Conservation (phyloP, 2,329 filamentous ascomycete species). For the Alternaria tenuissima region DNA sequence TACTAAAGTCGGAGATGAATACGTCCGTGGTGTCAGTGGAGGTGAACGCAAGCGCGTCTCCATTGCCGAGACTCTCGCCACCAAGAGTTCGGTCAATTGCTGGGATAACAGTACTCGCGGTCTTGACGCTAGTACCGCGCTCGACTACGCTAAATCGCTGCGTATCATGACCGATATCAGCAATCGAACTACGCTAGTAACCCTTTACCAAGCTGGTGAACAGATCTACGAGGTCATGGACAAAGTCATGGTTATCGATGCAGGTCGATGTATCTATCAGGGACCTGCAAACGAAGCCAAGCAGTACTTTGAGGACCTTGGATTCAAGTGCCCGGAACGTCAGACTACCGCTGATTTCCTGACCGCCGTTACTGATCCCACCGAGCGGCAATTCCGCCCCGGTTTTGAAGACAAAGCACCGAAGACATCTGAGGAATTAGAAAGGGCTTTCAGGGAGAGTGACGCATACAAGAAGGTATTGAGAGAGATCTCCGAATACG, state of each 20-base stretch:
- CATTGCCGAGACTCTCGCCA: constrained; percentile 79
- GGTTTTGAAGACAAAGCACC: constrained; percentile 68
- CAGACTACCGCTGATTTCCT: constrained; percentile 81
- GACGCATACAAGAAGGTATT: constrained; percentile 67
- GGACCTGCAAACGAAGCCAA: constrained; percentile 68
- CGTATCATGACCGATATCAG: constrained; percentile 82
- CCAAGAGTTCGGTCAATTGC: constrained; percentile 70
- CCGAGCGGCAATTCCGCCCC: constrained; percentile 71
- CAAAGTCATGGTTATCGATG: constrained; percentile 80
- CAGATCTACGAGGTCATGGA: constrained; percentile 78
- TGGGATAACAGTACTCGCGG: constrained; percentile 85
- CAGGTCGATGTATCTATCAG: constrained; percentile 73
- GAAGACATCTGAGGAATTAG: constrained; percentile 73
- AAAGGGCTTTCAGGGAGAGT: constrained; percentile 71
- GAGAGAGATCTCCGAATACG: constrained; percentile 68
- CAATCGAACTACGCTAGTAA: constrained; percentile 74
- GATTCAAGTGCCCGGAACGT: constrained; percentile 66
- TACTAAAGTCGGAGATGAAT: constrained; percentile 78
- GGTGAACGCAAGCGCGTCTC: constrained; percentile 79
- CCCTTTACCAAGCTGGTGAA: constrained; percentile 75
- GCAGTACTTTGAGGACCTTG: constrained; percentile 72
- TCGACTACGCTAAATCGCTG: constrained; percentile 79
- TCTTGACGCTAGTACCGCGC: constrained; percentile 79
- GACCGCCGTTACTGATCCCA: constrained; percentile 77
- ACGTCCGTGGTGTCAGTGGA: constrained; percentile 76